phyloP scores from a whole-genome alignment of 495 filamentous ascomycete genomes.

The Recurvomyces mirabilis region DNA sequence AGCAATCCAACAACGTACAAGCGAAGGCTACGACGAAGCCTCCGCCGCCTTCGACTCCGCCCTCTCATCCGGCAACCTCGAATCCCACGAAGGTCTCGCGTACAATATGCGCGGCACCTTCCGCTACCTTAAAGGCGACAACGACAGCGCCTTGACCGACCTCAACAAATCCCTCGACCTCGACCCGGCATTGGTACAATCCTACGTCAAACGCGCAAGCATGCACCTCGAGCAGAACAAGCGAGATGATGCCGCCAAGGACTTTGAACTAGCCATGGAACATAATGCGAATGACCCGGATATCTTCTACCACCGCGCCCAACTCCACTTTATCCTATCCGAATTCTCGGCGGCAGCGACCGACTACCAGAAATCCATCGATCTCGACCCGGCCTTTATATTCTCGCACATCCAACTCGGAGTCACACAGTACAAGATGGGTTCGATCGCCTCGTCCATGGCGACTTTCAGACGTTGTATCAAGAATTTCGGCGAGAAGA shows the following conservation, averaged over 20 bases:
- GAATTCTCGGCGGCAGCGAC: conserved; percentile 89
- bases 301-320: conserved; percentile 98
- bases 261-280: conserved; percentile 75
- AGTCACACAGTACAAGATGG: conserved; percentile 99
- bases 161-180: conserved; percentile 86
- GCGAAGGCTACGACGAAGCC: conserved; percentile 80
- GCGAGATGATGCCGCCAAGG: conserved; percentile 71
- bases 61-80: conserved; percentile 64
- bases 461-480: conserved; percentile 93
- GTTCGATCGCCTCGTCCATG: conserved; percentile 94
- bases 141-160: conserved; percentile 66
- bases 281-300: conserved; percentile 88
- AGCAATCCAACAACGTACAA: conserved; percentile 73
- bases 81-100: conserved; percentile 73
- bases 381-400: conserved; percentile 89
- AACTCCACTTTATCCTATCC: conserved; percentile 93
- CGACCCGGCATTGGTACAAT: conserved; percentile 78
- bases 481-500: conserved; percentile 94
- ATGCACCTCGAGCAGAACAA: conserved; percentile 96
- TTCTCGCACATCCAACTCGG: conserved; percentile 99
- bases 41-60: conserved; percentile 76
- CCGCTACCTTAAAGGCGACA: conserved; percentile 81
- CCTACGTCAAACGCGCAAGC: conserved; percentile 96
- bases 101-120: conserved; percentile 96
- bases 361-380: conserved; percentile 99